phyloP scores from a whole-genome alignment of 345 rosid genomes.

The Erucastrum elatum region DNA sequence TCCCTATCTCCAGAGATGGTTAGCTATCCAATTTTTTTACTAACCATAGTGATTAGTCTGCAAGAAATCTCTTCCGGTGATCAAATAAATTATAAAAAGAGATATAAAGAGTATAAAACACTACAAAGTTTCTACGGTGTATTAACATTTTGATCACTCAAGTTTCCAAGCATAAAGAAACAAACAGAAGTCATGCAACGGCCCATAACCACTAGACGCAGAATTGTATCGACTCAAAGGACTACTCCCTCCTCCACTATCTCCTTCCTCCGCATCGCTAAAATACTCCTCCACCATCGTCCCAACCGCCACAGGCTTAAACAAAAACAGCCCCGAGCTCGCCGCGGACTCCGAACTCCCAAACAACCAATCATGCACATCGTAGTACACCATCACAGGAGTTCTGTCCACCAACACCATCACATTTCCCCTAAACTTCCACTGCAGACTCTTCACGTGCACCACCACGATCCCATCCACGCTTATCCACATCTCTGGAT shows the following conservation, averaged over 20 bases:
- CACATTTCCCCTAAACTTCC: constrained; percentile 96
- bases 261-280: constrained; percentile 69
- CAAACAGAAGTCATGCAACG: constrained; percentile 68
- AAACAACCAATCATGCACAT: constrained; percentile 96
- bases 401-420: constrained; percentile 76
- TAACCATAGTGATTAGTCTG: neutral
- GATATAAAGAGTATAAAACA: neutral
- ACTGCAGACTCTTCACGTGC: constrained; percentile 80
- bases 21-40: neutral
- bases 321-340: constrained; percentile 74
- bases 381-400: constrained; percentile 79
- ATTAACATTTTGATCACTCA: constrained; percentile 41
- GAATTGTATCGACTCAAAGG: constrained; percentile 66
- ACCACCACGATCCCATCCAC: constrained; percentile 73
- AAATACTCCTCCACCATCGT: constrained; percentile 40
- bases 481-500: constrained; percentile 96
- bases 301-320: constrained; percentile 69
- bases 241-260: constrained; percentile 62
- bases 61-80: neutral
- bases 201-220: constrained; percentile 37
- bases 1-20: neutral
- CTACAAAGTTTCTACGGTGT: constrained; percentile 7
- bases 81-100: neutral
- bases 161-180: constrained; percentile 90
- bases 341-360: constrained; percentile 55